phyloP scores from a whole-genome alignment of 805 yeast species.

The Metschnikowia lochheadii region DNA sequence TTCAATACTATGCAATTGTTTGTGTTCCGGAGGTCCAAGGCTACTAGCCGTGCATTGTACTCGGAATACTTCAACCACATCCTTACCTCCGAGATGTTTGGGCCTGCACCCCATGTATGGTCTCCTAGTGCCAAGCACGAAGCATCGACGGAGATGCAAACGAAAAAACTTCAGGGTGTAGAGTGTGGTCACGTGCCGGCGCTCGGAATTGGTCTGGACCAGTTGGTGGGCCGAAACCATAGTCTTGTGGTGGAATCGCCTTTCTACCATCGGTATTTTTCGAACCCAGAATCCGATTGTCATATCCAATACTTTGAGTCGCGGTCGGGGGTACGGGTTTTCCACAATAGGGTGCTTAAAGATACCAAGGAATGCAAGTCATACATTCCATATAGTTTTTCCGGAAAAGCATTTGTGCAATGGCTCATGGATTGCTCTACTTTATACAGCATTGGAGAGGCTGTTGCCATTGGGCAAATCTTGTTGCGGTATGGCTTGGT shows the following conservation, averaged over 20 bases:
- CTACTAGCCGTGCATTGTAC: constrained; percentile 54
- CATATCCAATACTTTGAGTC: constrained; percentile 76
- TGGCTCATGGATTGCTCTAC: constrained; percentile 93
- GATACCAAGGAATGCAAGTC: constrained; percentile 16
- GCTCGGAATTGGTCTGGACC: background rate
- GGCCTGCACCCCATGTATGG: constrained; percentile 69
- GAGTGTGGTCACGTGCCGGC: background rate
- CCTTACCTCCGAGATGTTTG: constrained; percentile 60
- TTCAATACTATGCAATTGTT: constrained; percentile 73
- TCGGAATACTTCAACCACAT: constrained; percentile 64
- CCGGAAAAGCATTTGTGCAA: constrained; percentile 77
- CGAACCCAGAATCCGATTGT: constrained; percentile 85
- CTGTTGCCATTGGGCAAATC: constrained; percentile 47
- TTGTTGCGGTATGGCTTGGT: constrained; percentile 48
- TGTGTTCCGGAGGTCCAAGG: constrained; percentile 54
- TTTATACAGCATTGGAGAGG: constrained; percentile 49
- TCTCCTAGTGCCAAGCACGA: constrained; percentile 45
- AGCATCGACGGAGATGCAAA: constrained; percentile 2
- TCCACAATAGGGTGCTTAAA: constrained; percentile 37
- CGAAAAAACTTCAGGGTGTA: background rate
- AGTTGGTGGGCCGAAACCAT: background rate
- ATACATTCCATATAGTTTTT: constrained; percentile 43
- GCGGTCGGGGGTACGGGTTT: constrained; percentile 58
- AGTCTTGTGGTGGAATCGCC: constrained; percentile 43
- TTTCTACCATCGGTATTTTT: constrained; percentile 68